Base-by-base conservation (phyloP, 2,329 filamentous ascomycete genomes). In the Talaromyces sp. region DNA sequence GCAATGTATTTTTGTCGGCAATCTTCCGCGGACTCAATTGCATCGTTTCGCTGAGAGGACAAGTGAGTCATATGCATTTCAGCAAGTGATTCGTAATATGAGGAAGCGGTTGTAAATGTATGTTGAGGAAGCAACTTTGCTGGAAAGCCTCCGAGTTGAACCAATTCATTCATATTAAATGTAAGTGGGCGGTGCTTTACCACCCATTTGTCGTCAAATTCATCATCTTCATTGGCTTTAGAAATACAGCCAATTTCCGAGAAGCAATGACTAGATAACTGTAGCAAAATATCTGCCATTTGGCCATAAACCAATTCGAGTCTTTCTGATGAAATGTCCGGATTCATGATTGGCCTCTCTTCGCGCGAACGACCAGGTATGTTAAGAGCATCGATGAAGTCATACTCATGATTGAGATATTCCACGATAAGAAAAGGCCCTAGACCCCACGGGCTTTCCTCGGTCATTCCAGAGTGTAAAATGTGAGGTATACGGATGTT, bases 51-150 rank as follows among this genome's bases (percentile, higher is more conserved):
- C 59, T 73, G 69, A 27, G 60, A 58, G 47, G 65, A 56, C 31
- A 73, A 66, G 60, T 73, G 71, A 33, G 66, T 53, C 14, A 73
- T 40, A 60, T 72, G 68, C 3, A 68, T 65, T 7, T 64, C 31
- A 18, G 69, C 69, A 23, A 73, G 66, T 16, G 65, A 64, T 34
- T 68, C 63, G n/a, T 70, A 70, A 61, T 73, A 72, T 34, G 68
- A 65, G 10, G 65, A 64, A 3, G 69, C 68, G 36, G 65, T 68
- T 56, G 42, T 62, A 51, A 70, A 71, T 14, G 61, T 59, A 6
- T 59, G 53, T 57, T 60, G 56, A 28, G 50, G 54, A 60, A 72
- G 68, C 30, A 64, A 52, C 51, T 31, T 34, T 30, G 44, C 63
- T 18, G 67, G 64, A 36, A 69, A 63, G 50, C 66, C 66, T 14